Base-by-base conservation (phyloP, 2,329 filamentous ascomycete genomes). In the Endocalyx cinctus region DNA sequence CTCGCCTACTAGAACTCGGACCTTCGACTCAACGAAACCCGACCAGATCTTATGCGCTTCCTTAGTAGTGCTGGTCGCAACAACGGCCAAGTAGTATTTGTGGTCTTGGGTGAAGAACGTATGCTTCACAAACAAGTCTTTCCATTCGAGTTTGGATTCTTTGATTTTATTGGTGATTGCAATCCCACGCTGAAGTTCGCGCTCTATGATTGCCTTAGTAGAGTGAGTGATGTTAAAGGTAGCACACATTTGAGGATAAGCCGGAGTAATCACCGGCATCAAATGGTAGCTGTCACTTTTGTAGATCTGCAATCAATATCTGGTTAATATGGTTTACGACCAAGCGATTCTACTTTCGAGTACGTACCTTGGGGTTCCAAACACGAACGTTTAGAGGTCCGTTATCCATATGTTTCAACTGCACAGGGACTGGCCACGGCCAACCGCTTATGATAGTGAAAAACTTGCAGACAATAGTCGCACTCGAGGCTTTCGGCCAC, bases 181-280 rank as follows among this genome's bases (percentile, higher is more conserved):
- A 32, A 82, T 77, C 5, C 82, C 92, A 23, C 86, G 79, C 43
- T 82, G 72, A 14, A 97, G 75, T 56, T 98, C 92, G 29, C 81
- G 74, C 45, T 87, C 77, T 52, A 98, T 88, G 31, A 96, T 79
- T 6, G 76, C 69, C 67, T 88, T 87, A 2, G 88, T 94, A 1
- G 90, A 97, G 45, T 77, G 70, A 4, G 85, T 89, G 40, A 98
- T 82, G 52, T 95, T 97, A 67, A 94, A 92, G 0, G 92, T 97
- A 2, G 92, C 84, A 59, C 92, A 97, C 89, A 96, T 97, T 31
- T 88, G 94, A 3, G 92, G 92, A 57, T 96, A 97, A 1, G 92
- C 89, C 2, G 92, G 92, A 2, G 92, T 98, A 53, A 98, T 97
- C 60, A 98, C 87, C 17, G 92, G 92, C 92, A 98, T 98, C 33